phyloP scores from a whole-genome alignment of 495 filamentous ascomycete species.

The Trichoderma parareesei region DNA sequence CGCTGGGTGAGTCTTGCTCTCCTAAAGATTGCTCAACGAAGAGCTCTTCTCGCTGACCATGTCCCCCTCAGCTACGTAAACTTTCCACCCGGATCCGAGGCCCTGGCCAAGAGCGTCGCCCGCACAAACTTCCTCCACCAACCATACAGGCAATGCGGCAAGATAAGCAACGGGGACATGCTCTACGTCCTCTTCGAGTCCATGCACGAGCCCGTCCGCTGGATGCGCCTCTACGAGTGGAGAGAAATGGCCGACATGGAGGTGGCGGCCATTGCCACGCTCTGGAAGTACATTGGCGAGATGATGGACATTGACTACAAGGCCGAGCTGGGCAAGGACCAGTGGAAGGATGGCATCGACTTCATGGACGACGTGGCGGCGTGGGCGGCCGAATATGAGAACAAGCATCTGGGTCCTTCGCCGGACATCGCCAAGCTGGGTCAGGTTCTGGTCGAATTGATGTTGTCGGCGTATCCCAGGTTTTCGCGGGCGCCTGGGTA shows the following conservation, averaged over 20 bases:
- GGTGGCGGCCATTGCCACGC: conserved; percentile 54
- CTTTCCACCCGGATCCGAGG: conserved; percentile 37
- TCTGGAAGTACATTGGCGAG: conserved; percentile 59
- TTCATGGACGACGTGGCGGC: conserved; percentile 54
- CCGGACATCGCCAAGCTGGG: conserved; percentile 42
- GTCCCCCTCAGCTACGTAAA: background rate
- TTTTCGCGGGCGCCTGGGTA: conserved; percentile 38
- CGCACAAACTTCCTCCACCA: conserved; percentile 62
- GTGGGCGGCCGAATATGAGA: conserved; percentile 55
- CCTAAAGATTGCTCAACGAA: conserved; percentile 4
- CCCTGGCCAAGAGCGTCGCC: conserved; percentile 44
- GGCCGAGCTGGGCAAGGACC: conserved; percentile 23
- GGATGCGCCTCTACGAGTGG: conserved; percentile 56
- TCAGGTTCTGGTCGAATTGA: conserved; percentile 47
- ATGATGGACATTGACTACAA: conserved; percentile 49
- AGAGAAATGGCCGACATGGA: conserved; percentile 53
- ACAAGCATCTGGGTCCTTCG: conserved; percentile 48
- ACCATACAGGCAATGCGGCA: conserved; percentile 48
- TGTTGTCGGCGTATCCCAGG: conserved; percentile 51
- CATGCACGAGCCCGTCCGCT: conserved; percentile 49
- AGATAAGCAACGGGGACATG: conserved; percentile 56
- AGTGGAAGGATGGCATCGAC: conserved; percentile 54
- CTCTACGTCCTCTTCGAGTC: conserved; percentile 62
- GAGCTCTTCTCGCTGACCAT: conserved; percentile 15
- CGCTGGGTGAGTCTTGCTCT: conserved; percentile 41